Percentiles rank a stretch among this genome's conserved stretches.
These are phyloP conservation scores for Ceratocystis harringtonii DNA, from an alignment of 2,329 filamentous ascomycete genomes.

Conservation along the genomic window DNA sequence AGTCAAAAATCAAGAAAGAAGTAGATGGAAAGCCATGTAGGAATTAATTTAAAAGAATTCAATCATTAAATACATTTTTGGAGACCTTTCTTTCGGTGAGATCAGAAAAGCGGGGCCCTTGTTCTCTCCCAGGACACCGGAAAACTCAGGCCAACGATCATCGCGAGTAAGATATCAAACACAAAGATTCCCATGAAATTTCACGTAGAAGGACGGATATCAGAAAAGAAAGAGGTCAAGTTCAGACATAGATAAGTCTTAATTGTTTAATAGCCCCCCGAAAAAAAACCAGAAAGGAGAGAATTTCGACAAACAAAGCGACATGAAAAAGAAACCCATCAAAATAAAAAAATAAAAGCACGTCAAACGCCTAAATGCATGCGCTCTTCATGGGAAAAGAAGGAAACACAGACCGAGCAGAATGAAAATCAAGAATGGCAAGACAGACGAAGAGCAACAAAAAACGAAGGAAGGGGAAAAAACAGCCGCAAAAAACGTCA, in stretches of 20 bases:
- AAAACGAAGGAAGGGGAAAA: slow-evolving; percentile 12
- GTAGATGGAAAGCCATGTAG: neutral
- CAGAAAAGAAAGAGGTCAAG: no score
- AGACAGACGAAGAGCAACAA: neutral
- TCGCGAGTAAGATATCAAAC: neutral
- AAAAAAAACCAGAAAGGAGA: neutral
- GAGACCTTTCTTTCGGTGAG: neutral
- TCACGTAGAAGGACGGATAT: no score
- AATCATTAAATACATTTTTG: slow-evolving; percentile 1
- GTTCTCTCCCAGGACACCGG: neutral
- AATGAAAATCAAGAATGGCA: slow-evolving; percentile 7
- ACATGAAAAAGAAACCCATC: neutral
- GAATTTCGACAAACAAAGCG: neutral
- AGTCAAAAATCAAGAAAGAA: neutral
- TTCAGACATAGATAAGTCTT: no score
- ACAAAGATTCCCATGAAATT: neutral
- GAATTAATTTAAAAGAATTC: neutral
- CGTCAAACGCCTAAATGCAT: slow-evolving; percentile 16
- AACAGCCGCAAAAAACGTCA: slow-evolving; percentile 18
- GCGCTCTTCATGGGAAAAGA: slow-evolving; percentile 8
- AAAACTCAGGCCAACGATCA: neutral
- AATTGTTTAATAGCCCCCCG: neutral
- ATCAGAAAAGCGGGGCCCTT: neutral
- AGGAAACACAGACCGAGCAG: neutral
- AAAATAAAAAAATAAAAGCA: slow-evolving; percentile 1